phyloP scores from a whole-genome alignment of 129 eudicot genomes.

The Glebionis coronaria region DNA sequence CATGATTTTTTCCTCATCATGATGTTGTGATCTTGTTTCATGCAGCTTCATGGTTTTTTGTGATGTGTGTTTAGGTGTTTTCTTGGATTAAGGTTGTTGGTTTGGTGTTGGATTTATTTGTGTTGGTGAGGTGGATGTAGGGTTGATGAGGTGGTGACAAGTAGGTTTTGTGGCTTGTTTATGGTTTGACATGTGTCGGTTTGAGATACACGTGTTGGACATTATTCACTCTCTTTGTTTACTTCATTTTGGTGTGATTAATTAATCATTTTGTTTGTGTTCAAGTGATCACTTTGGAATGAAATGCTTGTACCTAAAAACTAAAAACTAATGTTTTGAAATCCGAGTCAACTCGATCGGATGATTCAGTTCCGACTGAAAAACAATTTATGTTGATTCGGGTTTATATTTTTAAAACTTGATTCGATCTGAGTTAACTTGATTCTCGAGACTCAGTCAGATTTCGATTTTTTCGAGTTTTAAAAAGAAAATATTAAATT shows the following conservation, averaged over 20 bases:
- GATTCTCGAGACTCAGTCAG: too few relatives aligned
- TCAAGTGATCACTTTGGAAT: too few relatives aligned
- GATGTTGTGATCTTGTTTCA: slow-evolving; percentile 52
- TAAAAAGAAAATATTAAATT: too few relatives aligned
- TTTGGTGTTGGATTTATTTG: slow-evolving; percentile 6
- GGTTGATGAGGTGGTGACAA: slow-evolving; percentile 20
- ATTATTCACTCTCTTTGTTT: slow-evolving; percentile 5
- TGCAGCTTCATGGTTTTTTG: slow-evolving; percentile 40
- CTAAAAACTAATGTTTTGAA: too few relatives aligned
- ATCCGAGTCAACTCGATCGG: too few relatives aligned
- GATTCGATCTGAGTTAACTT: too few relatives aligned
- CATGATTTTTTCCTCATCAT: slow-evolving; percentile 51
- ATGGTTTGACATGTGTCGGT: slow-evolving; percentile 19
- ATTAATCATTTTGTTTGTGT: too few relatives aligned
- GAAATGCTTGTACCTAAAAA: too few relatives aligned
- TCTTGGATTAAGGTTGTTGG: background rate
- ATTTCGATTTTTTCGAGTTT: too few relatives aligned
- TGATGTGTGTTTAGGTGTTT: background rate
- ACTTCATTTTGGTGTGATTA: background rate
- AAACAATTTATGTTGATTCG: too few relatives aligned
- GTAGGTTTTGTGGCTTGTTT: slow-evolving; percentile 20
- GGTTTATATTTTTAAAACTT: too few relatives aligned
- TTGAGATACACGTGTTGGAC: slow-evolving; percentile 23
- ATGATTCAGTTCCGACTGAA: too few relatives aligned
- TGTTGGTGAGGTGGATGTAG: slow-evolving; percentile 6